A percentile compares a stretch with the other conserved stretches of the same genome.
These are phyloP conservation scores for Dentipellis sp. DNA, from an alignment of 768 basidiomycete genomes.

Conservation along the genomic window DNA sequence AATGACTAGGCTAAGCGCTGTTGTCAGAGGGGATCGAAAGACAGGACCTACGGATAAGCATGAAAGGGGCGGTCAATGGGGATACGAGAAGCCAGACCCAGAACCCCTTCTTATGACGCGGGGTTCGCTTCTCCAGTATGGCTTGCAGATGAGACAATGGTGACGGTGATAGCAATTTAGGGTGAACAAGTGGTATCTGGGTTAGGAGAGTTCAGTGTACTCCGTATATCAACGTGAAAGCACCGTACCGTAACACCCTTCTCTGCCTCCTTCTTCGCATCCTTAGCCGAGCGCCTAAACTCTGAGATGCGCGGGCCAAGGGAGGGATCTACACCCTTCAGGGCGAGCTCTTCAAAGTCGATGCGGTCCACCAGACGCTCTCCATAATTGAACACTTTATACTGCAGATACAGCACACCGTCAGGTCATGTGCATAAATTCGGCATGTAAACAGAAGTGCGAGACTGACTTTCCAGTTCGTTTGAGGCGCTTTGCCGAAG, in stretches of 20 bases:
- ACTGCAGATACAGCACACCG: slow-evolving; percentile 26
- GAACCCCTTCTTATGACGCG: slow-evolving; percentile 59
- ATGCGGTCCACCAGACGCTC: slow-evolving; percentile 61
- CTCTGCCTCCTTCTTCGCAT: slow-evolving; percentile 8
- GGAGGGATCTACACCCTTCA: slow-evolving; percentile 66
- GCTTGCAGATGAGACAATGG: slow-evolving; percentile 35
- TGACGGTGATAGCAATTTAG: slow-evolving; percentile 27
- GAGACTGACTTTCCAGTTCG: slow-evolving; percentile 61
- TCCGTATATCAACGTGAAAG: too few relatives aligned
- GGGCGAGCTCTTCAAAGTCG: slow-evolving; percentile 73
- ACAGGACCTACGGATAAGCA: slow-evolving; percentile 56
- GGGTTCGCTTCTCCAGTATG: slow-evolving; percentile 45
- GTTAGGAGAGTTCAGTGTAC: not conserved
- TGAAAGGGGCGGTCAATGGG: slow-evolving; percentile 70
- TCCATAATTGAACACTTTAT: slow-evolving; percentile 51
- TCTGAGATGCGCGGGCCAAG: slow-evolving; percentile 36
- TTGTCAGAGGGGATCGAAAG: not conserved
- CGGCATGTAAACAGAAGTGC: not conserved
- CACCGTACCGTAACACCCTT: slow-evolving; percentile 1
- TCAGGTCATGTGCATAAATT: not conserved
- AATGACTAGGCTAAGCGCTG: not conserved
- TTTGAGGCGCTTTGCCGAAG: slow-evolving; percentile 56
- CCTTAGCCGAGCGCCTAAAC: not conserved
- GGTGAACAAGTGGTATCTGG: slow-evolving; percentile 56
- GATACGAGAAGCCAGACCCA: slow-evolving; percentile 55